Base-by-base conservation (phyloP, 495 filamentous ascomycete genomes). In the Aspergillus cavernicola region DNA sequence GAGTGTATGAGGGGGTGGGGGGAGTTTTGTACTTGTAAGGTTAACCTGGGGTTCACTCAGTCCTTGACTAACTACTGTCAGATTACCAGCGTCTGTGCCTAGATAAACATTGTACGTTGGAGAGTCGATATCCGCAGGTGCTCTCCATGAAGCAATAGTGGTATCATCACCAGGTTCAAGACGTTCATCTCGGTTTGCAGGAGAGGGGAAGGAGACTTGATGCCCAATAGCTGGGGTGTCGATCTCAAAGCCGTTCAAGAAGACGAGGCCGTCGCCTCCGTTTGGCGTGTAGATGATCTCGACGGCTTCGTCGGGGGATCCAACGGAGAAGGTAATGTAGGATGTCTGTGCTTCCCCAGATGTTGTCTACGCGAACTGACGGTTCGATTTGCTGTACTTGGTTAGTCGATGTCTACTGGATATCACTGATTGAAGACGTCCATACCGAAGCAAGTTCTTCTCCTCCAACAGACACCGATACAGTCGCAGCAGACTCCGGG, bases 291-390 rank as follows among this genome's bases (percentile, higher is more conserved):
- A 54, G 42, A 40, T 33, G 7, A 54, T 16, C 23, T 54, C 22
- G 5, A 54, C 42, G 18, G 26, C 15, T 15, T 54, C 32, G 6
- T 31, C 22, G 32, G 32, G 15, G 4, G 42, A 54, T 9, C 18
- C 15, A 8, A 47, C 52, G 7, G 24, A 19, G 11, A 54, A 47
- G 32, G 52, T 47, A 12, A 54, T 38, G 28, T 54, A 54, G 7
- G 52, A 54, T 18, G 52, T 32, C n/a, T 31, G 22, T 1, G 52
- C 22, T 20, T 54, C 52, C 51, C 52, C 24, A 54, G 31, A 54
- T 40, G 42, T 54, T 54, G 33, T 54, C 52, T 2, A 47, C 10
- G 22, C 52, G 52, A 13, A 47, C 29, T 1, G 52, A 39, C 16
- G 43, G 52, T 33, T 32, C 33, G 15, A 48, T 24, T 13, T 37